A percentile compares a stretch with the other conserved stretches of the same genome.
Evolutionary conservation across 1,284 basidiomycete genomes (phyloP).

Genomic region (Exobasidium rhododendri): DNA sequence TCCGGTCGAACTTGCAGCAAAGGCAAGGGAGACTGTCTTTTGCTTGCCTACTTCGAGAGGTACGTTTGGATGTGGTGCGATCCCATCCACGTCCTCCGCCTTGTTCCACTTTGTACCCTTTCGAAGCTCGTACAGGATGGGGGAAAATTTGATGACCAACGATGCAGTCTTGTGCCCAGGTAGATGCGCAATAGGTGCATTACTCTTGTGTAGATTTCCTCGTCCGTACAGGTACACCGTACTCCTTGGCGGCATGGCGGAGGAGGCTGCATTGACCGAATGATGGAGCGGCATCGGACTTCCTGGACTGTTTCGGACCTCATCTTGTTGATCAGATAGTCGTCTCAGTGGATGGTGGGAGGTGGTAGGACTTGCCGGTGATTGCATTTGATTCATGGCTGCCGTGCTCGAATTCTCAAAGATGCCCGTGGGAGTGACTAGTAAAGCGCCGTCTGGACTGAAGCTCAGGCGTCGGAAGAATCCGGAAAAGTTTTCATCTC

Average conservation of each 20-base stretch:
- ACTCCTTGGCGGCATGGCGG: constrained; percentile 39
- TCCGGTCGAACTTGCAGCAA: neutral
- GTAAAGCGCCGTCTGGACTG: constrained; percentile 86
- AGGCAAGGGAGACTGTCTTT: constrained; percentile 59
- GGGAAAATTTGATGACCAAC: constrained; percentile 88
- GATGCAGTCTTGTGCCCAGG: constrained; percentile 95
- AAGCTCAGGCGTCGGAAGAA: constrained; percentile 93
- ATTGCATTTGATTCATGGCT: neutral
- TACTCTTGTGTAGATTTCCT: constrained; percentile 67
- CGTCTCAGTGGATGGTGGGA: neutral
- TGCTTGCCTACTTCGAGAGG: constrained; percentile 70
- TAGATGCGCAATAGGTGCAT: constrained; percentile 85
- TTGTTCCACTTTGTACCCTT: constrained; percentile 22
- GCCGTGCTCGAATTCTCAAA: constrained; percentile 59
- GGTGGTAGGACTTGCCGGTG: neutral
- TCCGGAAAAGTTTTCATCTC: constrained; percentile 90
- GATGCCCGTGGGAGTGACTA: constrained; percentile 91
- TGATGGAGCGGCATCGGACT: constrained; percentile 21
- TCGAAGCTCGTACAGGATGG: constrained; percentile 83
- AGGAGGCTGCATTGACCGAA: neutral
- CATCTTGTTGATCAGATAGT: neutral
- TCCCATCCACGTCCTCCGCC: constrained; percentile 20
- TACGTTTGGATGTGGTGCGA: constrained; percentile 55
- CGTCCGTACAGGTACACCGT: constrained; percentile 93
- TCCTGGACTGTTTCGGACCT: constrained; percentile 24